phyloP scores from a whole-genome alignment of 768 basidiomycete species.

The Lentinula lateritia region DNA sequence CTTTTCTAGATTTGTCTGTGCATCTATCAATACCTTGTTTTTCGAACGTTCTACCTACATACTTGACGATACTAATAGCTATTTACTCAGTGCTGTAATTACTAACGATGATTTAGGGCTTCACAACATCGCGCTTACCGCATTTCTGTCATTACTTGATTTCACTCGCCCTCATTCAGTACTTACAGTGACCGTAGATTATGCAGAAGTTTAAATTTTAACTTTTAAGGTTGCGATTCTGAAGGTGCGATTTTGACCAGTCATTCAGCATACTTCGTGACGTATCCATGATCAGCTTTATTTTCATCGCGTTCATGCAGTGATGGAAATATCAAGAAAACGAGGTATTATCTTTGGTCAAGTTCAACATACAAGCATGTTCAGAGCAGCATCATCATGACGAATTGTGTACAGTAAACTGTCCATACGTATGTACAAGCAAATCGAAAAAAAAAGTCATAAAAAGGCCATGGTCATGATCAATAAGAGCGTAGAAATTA shows the following conservation, averaged over 20 bases:
- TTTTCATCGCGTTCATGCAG: too few relatives aligned
- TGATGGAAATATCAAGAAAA: too few relatives aligned
- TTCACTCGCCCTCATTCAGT: background rate
- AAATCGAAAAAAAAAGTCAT: background rate
- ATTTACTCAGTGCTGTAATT: background rate
- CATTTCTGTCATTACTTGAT: background rate
- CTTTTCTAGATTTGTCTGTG: background rate
- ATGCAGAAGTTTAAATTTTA: too few relatives aligned
- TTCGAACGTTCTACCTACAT: background rate
- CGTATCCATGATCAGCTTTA: too few relatives aligned
- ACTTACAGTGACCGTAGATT: too few relatives aligned
- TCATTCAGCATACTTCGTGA: too few relatives aligned
- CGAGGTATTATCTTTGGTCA: too few relatives aligned
- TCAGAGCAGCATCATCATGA: too few relatives aligned
- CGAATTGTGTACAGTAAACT: background rate
- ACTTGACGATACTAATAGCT: background rate
- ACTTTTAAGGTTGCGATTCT: too few relatives aligned
- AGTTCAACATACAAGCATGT: too few relatives aligned
- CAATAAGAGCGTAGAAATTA: background rate
- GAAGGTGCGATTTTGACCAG: too few relatives aligned
- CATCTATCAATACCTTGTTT: background rate
- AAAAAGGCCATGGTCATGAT: slow-evolving; percentile 4
- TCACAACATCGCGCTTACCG: background rate
- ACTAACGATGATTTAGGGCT: background rate
- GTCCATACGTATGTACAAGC: background rate